These are phyloP conservation scores for Adansonia gregorii DNA, from an alignment of 441 rosid genomes.

Conservation along the genomic window DNA sequence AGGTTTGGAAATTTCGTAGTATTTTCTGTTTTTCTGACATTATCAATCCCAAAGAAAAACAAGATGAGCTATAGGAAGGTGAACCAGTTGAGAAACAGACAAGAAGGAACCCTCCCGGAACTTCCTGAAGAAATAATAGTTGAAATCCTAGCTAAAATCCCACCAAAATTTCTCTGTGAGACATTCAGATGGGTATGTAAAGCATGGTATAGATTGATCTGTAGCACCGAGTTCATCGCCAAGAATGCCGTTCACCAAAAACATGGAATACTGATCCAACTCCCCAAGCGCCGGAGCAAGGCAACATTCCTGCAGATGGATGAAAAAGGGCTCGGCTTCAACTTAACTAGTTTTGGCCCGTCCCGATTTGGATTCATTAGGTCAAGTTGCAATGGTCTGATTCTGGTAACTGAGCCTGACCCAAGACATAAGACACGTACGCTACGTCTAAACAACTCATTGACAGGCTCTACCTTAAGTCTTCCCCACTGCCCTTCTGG, in stretches of 20 bases:
- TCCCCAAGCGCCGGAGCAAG: not conserved
- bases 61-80: not conserved
- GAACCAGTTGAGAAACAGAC: not conserved
- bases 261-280: not conserved
- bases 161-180: not conserved
- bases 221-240: not conserved
- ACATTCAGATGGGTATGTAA: not conserved
- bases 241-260: not conserved
- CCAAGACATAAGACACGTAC: no score
- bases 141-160: constrained; percentile 11
- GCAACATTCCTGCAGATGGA: not conserved
- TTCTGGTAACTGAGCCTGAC: not conserved
- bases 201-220: not conserved
- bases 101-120: not conserved
- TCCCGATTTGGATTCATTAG: not conserved
- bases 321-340: not conserved
- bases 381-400: constrained; percentile 20
- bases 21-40: no score
- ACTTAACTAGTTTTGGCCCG: not conserved
- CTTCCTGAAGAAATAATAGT: not conserved
- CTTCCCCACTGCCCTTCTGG: constrained; percentile 13
- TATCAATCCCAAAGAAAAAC: not conserved
- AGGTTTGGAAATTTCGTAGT: not conserved
- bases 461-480: not conserved
- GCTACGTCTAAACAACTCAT: not conserved